Percentiles rank a stretch among this genome's conserved stretches.
Evolutionary conservation across 2,329 filamentous ascomycete genomes (phyloP).

Genomic region (Claviceps fusiformis): DNA sequence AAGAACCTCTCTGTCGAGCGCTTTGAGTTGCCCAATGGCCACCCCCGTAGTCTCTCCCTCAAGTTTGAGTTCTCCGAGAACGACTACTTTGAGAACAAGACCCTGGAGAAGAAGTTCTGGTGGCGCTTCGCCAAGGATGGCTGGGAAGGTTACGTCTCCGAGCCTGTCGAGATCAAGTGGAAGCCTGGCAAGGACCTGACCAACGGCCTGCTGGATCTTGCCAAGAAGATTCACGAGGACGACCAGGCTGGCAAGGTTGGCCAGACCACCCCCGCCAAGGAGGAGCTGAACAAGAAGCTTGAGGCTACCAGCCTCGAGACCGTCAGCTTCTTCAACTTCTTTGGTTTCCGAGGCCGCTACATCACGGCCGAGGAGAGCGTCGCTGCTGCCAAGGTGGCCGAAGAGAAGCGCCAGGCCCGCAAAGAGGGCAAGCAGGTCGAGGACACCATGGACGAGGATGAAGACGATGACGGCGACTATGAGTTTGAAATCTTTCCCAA

Average conservation of each 20-base stretch:
- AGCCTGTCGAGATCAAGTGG: slow-evolving; percentile 81
- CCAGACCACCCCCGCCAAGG: slow-evolving; percentile 32
- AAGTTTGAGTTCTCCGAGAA: slow-evolving; percentile 70
- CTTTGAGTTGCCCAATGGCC: slow-evolving; percentile 65
- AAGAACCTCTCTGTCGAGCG: slow-evolving; percentile 58
- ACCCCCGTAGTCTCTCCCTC: slow-evolving; percentile 69
- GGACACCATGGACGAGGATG: slow-evolving; percentile 32
- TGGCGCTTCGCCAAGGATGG: slow-evolving; percentile 56
- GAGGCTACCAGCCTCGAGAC: slow-evolving; percentile 48
- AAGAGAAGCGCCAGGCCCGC: slow-evolving; percentile 38
- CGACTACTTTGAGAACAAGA: slow-evolving; percentile 64
- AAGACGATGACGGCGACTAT: slow-evolving; percentile 48
- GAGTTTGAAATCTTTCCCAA: slow-evolving; percentile 77
- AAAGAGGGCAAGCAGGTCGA: slow-evolving; percentile 38
- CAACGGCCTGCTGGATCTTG: slow-evolving; percentile 62
- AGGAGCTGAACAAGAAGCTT: slow-evolving; percentile 39
- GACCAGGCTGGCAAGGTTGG: slow-evolving; percentile 30
- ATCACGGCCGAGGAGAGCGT: slow-evolving; percentile 60
- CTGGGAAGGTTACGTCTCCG: slow-evolving; percentile 68
- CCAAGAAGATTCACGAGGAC: slow-evolving; percentile 53
- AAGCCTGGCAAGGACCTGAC: slow-evolving; percentile 72
- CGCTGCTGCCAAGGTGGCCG: slow-evolving; percentile 45
- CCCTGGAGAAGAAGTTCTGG: slow-evolving; percentile 86
- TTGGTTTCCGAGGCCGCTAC: slow-evolving; percentile 61
- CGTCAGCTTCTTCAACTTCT: slow-evolving; percentile 78